Evolutionary conservation across 108 stramenopile species (phyloP).

Genomic region (Nitzschia sp.): DNA sequence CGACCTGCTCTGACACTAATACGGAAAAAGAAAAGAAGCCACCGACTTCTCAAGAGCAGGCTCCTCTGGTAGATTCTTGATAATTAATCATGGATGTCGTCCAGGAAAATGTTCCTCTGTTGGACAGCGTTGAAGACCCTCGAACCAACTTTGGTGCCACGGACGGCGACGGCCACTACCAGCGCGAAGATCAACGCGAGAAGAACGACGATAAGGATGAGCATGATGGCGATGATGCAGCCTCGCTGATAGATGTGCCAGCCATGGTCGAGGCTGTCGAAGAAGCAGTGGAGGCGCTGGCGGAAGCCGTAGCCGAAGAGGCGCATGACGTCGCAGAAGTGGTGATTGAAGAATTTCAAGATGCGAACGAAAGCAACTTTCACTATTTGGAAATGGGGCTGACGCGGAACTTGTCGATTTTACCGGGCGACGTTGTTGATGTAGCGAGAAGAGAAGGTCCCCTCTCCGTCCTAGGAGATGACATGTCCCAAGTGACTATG

Average conservation of each 20-base stretch:
- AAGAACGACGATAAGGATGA: neutral
- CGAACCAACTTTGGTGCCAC: neutral
- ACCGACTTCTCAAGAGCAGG: too few relatives aligned
- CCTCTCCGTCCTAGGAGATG: neutral
- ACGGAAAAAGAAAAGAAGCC: too few relatives aligned
- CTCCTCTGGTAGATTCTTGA: too few relatives aligned
- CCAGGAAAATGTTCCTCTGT: neutral
- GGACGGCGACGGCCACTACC: neutral
- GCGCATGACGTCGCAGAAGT: neutral
- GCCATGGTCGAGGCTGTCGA: neutral
- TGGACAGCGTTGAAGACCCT: neutral
- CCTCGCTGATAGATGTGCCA: neutral
- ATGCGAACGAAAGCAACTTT: constrained; percentile 10
- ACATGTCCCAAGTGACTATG: neutral
- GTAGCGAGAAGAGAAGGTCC: neutral
- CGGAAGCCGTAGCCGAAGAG: constrained; percentile 10
- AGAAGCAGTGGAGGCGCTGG: neutral
- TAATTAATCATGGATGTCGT: too few relatives aligned
- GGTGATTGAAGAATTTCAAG: constrained; percentile 26
- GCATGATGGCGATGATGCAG: neutral
- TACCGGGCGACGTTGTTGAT: constrained; percentile 33
- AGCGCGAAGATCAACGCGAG: neutral
- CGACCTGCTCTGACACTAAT: too few relatives aligned
- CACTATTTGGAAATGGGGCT: constrained; percentile 31
- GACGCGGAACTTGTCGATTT: constrained; percentile 30